Base-by-base conservation (phyloP, 495 filamentous ascomycete species). In the Xylaria castorea region DNA sequence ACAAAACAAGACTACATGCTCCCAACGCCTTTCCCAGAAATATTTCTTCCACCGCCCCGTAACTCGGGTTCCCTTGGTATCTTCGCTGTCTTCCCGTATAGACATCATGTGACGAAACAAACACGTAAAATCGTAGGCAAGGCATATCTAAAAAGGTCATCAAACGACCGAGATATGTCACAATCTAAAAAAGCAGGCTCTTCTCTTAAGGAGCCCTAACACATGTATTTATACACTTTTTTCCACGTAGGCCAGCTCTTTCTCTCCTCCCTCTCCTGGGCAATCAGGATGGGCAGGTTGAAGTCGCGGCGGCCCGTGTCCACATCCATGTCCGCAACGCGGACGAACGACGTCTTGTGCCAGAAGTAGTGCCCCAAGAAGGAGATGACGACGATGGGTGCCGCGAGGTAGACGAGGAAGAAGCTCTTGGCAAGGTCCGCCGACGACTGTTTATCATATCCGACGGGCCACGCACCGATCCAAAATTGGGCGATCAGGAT, bases 401-500 rank as follows among this genome's bases (percentile, higher is more conserved):
- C 90, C 18, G 93, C 92, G n/a, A 97, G 83, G 77, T 94, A 99
- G 62, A 87, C 87, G 36, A 88, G 75, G 81, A 98, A 98, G 82
- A 95, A 97, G 68, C 82, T 88, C 72, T 89, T 73, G 0, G 85
- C 87, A 34, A 87, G 78, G 2, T 84, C 83, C 0, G 51, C 34
- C 0, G 85, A 44, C 6, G 84, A 84, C 78, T 79, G 85, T 0
- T 77, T 66, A 0, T 68, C 80, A 74, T 87, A 89, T 42, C 88
- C 91, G 32, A 96, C 84, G 1, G 96, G 96, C 72, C 91, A 93
- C 20, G 93, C 91, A 38, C 92, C 94, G 36, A 91, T 92, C 96
- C 96, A 98, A 85, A 98, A 97, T 78, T 98, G 95, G 9, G 93
- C 95, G 58, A 95, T 77, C 27, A 98, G 87, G n/a, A 99, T 91